Evolutionary conservation across 2,329 filamentous ascomycete genomes (phyloP).

Genomic region (Colletotrichum lupini): DNA sequence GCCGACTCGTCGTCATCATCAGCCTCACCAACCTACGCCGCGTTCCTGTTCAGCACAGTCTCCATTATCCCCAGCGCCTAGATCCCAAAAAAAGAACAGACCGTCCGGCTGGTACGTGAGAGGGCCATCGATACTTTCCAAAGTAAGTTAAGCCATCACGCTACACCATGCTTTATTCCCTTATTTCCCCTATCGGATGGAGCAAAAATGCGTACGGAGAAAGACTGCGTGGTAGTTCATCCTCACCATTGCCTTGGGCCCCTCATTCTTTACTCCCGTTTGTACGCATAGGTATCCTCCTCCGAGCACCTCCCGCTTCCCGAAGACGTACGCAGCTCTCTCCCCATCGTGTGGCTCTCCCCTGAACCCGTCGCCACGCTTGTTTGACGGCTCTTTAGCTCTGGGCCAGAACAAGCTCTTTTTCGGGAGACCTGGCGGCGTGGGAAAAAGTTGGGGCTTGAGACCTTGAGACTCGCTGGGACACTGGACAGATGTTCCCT

Average conservation of each 20-base stretch:
- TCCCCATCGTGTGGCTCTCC: neutral
- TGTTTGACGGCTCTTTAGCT: neutral
- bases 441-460: constrained; percentile 14
- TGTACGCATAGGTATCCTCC: neutral
- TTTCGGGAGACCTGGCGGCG: neutral
- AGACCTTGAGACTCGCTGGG: neutral
- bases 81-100: constrained; percentile 20
- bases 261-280: constrained; percentile 4
- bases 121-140: neutral
- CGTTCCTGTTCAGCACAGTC: neutral
- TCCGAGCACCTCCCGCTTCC: constrained; percentile 18
- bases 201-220: neutral
- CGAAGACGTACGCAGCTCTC: constrained; percentile 21
- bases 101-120: neutral
- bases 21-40: constrained; percentile 22
- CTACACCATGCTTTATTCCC: neutral
- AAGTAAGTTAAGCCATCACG: constrained; percentile 2
- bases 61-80: constrained; percentile 1
- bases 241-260: constrained; percentile 2
- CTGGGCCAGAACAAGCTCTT: constrained; percentile 11
- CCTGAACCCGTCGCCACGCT: constrained; percentile 7
- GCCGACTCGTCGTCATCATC: constrained; percentile 23
- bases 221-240: neutral
- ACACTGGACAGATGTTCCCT: neutral
- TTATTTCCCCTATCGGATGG: constrained; percentile 9